Evolutionary conservation across 1,139 yeast species (phyloP).

Genomic region (Hansenula lynferdii): DNA sequence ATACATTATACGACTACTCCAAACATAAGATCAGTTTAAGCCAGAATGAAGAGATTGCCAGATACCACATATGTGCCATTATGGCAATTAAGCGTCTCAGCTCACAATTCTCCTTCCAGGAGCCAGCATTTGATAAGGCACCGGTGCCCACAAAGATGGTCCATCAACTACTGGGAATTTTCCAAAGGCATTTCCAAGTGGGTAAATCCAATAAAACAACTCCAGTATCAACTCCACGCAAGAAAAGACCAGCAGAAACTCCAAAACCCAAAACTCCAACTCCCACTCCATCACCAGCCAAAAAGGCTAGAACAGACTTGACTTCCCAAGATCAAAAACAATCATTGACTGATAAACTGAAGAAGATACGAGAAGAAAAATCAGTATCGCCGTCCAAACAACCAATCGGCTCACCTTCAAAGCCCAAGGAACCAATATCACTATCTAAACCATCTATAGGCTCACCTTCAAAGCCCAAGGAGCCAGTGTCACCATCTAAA

Average conservation of each 20-base stretch:
- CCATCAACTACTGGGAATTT: constrained; percentile 13
- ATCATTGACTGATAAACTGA: constrained; percentile 11
- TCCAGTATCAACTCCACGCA: constrained; percentile 11
- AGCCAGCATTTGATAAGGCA: constrained; percentile 42
- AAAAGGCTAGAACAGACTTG: too few species aligned
- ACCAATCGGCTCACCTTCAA: neutral
- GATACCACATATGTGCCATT: constrained; percentile 63
- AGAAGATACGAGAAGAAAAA: constrained; percentile 14
- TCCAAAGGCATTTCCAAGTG: constrained; percentile 8
- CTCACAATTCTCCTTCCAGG: constrained; percentile 38
- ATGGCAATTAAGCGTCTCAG: constrained; percentile 50
- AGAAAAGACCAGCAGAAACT: constrained; percentile 5
- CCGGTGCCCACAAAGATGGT: constrained; percentile 54
- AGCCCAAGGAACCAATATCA: too few species aligned
- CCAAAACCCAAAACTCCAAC: neutral
- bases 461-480: too few species aligned
- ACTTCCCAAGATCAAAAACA: too few species aligned
- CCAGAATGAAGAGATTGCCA: constrained; percentile 52
- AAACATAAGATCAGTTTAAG: constrained; percentile 43
- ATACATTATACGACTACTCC: constrained; percentile 47
- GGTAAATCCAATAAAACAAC: constrained; percentile 2
- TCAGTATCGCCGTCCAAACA: constrained; percentile 4
- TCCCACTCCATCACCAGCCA: constrained; percentile 4
- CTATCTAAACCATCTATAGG: too few species aligned
- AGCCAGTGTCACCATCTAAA: neutral